Percentiles rank a stretch among this genome's conserved stretches.
Evolutionary conservation across 202 grass and related monocot genomes (phyloP).

Genomic region (Tripidium arundinaceum): DNA sequence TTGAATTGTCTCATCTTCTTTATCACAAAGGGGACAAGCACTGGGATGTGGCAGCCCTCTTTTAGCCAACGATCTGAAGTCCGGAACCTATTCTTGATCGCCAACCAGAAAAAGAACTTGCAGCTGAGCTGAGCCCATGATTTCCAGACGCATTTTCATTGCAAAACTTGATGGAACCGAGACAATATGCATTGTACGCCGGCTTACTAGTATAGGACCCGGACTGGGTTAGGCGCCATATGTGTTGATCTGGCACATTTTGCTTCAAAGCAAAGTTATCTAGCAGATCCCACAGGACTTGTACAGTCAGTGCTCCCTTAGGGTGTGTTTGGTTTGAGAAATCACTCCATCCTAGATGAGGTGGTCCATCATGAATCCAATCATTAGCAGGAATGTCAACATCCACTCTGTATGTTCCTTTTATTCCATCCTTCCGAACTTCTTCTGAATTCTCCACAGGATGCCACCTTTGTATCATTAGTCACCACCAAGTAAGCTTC

Average conservation of each 20-base stretch:
- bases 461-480: constrained; percentile 88
- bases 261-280: too few relatives aligned
- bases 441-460: constrained; percentile 47
- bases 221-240: too few relatives aligned
- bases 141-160: background rate
- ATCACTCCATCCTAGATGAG: too few relatives aligned
- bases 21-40: background rate
- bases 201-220: too few relatives aligned
- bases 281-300: too few relatives aligned
- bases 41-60: background rate
- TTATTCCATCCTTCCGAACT: constrained; percentile 51
- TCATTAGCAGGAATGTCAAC: constrained; percentile 74
- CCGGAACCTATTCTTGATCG: background rate
- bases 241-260: too few relatives aligned
- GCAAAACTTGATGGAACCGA: background rate
- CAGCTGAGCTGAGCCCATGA: background rate
- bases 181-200: background rate
- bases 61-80: background rate
- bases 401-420: constrained; percentile 67
- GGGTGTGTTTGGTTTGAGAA: too few relatives aligned
- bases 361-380: too few relatives aligned
- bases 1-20: background rate
- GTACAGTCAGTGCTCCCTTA: too few relatives aligned
- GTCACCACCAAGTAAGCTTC: constrained; percentile 51
- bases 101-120: background rate